These are phyloP conservation scores for Blastobotrys peoriensis DNA, from an alignment of 805 yeast genomes.

Conservation along the genomic window DNA sequence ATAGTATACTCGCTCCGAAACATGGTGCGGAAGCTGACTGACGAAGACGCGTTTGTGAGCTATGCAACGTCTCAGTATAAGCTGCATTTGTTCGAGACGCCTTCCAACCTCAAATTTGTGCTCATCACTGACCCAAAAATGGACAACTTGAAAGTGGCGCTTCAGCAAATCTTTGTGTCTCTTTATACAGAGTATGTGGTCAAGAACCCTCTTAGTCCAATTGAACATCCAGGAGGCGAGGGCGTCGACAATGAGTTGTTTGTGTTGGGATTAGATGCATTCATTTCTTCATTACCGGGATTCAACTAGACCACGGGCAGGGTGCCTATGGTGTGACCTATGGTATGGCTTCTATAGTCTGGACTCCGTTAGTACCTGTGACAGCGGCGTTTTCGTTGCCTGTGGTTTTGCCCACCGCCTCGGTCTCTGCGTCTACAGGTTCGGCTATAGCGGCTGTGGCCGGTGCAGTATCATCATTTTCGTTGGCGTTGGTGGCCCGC, in stretches of 20 bases:
- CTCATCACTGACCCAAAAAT: constrained; percentile 60
- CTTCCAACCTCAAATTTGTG: constrained; percentile 71
- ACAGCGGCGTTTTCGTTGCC: constrained; percentile 1
- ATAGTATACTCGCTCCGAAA: constrained; percentile 72
- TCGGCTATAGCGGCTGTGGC: too few species aligned
- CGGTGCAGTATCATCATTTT: too few species aligned
- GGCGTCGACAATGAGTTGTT: constrained; percentile 54
- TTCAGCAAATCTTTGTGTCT: constrained; percentile 54
- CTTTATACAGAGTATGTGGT: constrained; percentile 57
- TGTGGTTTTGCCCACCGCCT: background rate
- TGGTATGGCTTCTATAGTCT: too few species aligned
- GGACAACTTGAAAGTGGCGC: constrained; percentile 48
- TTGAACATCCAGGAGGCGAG: constrained; percentile 49
- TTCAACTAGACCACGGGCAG: too few species aligned
- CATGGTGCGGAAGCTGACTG: constrained; percentile 53
- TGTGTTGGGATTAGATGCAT: constrained; percentile 49
- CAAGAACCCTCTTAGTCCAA: constrained; percentile 53
- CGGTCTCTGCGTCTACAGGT: too few species aligned
- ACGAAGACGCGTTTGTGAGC: constrained; percentile 31
- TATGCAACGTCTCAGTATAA: constrained; percentile 61
- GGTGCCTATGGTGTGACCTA: too few species aligned
- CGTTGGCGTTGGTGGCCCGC: too few species aligned
- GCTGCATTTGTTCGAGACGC: constrained; percentile 73
- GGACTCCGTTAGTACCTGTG: too few species aligned
- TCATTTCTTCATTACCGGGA: constrained; percentile 31